phyloP scores from a whole-genome alignment of 768 basidiomycete species.

The Filobasidium floriforme region DNA sequence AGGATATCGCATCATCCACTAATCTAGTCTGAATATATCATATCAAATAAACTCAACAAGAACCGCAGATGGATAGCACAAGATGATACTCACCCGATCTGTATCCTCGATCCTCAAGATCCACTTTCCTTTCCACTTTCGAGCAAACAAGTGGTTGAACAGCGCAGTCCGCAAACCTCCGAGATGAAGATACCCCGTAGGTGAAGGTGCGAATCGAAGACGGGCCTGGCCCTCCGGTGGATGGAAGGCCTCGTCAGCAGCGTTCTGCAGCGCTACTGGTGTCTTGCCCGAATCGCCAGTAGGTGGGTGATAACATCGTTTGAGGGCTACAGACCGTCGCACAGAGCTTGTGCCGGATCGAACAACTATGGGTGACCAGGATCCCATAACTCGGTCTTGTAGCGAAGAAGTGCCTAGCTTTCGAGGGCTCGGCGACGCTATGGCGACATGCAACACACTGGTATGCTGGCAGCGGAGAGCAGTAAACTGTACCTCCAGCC shows the following conservation, averaged over 20 bases:
- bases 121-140: conserved; percentile 77
- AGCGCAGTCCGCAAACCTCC: conserved; percentile 90
- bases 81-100: conserved; percentile 58
- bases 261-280: conserved; percentile 1
- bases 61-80: neutral
- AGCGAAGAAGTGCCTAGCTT: too few species aligned
- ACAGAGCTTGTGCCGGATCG: too few species aligned
- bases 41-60: neutral
- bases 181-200: conserved; percentile 86
- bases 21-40: conserved; percentile 56
- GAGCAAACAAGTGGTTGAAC: conserved; percentile 80
- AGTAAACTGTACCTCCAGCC: too few species aligned
- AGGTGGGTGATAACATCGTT: neutral
- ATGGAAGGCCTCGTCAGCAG: neutral
- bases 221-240: conserved; percentile 41
- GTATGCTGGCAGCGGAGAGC: too few species aligned
- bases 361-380: too few species aligned
- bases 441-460: too few species aligned
- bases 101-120: conserved; percentile 91
- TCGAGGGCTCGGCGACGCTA: too few species aligned
- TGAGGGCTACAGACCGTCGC: too few species aligned
- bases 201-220: conserved; percentile 91
- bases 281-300: neutral
- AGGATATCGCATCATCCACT: conserved; percentile 77
- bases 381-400: too few species aligned